These are phyloP conservation scores for Alnus glutinosa DNA, from an alignment of 306 rosid species.

Conservation along the genomic window DNA sequence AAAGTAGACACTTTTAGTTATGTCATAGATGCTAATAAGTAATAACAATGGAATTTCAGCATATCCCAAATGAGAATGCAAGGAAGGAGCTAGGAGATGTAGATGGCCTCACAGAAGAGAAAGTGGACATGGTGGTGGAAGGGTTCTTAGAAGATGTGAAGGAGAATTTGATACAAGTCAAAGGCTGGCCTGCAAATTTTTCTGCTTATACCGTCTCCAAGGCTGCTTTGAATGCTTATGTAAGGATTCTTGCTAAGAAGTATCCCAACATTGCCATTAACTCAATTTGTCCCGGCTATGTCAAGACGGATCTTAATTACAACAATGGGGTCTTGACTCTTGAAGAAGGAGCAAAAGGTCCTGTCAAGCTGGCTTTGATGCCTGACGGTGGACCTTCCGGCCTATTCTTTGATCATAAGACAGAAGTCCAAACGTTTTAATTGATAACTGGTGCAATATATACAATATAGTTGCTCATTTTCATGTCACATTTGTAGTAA, in stretches of 20 bases:
- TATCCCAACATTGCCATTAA: background rate
- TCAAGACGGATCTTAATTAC: background rate
- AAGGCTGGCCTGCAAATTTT: background rate
- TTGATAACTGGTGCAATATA: background rate
- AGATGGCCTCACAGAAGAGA: slow-evolving; percentile 6
- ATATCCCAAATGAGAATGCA: background rate
- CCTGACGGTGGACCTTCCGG: background rate
- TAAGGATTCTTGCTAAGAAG: background rate
- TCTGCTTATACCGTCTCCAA: background rate
- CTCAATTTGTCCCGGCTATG: background rate
- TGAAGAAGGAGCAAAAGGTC: background rate
- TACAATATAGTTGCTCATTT: too few species aligned
- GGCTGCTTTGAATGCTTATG: background rate
- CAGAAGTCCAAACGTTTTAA: background rate
- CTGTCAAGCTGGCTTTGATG: background rate
- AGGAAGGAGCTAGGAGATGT: background rate
- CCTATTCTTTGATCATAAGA: background rate
- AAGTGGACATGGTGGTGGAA: background rate
- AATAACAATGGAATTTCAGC: background rate
- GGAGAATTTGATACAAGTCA: background rate
- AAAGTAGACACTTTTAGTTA: background rate
- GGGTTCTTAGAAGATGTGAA: background rate
- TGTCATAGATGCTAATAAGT: background rate
- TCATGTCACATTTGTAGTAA: too few species aligned
- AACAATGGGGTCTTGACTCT: background rate